phyloP scores from a whole-genome alignment of 192 early-diverging fungal genomes.

The Backusella liffmaniae region DNA sequence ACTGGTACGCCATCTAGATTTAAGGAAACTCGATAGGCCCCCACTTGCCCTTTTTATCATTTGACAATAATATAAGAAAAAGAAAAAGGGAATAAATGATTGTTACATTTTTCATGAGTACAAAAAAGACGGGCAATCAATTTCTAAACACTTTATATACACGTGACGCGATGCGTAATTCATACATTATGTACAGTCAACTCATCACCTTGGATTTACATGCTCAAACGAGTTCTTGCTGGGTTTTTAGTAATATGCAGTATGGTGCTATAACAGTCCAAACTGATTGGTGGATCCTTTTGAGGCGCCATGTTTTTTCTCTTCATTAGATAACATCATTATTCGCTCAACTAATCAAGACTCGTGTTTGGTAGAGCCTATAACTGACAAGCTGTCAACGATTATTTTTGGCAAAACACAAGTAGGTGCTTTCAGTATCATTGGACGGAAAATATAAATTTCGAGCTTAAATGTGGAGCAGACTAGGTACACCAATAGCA shows the following conservation, averaged over 20 bases:
- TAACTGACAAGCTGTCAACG: background rate
- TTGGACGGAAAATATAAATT: no score
- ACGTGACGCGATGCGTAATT: background rate
- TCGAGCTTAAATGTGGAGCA: background rate
- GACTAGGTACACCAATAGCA: background rate
- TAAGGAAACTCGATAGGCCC: background rate
- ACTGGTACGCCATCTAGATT: conserved; percentile 1
- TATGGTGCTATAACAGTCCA: background rate
- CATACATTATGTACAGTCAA: background rate
- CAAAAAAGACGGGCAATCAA: background rate
- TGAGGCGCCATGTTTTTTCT: background rate
- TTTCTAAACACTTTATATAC: background rate
- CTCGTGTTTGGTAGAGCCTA: no score
- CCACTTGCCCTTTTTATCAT: conserved; percentile 8
- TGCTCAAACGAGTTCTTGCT: background rate
- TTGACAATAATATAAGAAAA: background rate
- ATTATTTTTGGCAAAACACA: background rate
- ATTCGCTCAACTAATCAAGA: background rate
- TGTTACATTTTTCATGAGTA: background rate
- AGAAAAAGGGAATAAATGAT: background rate
- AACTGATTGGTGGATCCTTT: background rate
- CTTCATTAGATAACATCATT: background rate
- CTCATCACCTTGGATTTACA: background rate
- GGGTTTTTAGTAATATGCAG: background rate
- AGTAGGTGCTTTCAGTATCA: no score